Evolutionary conservation across 2,329 filamentous ascomycete genomes (phyloP), one percentile per base, ranked within the genome.

Genomic region (Penicillium sp.): DNA sequence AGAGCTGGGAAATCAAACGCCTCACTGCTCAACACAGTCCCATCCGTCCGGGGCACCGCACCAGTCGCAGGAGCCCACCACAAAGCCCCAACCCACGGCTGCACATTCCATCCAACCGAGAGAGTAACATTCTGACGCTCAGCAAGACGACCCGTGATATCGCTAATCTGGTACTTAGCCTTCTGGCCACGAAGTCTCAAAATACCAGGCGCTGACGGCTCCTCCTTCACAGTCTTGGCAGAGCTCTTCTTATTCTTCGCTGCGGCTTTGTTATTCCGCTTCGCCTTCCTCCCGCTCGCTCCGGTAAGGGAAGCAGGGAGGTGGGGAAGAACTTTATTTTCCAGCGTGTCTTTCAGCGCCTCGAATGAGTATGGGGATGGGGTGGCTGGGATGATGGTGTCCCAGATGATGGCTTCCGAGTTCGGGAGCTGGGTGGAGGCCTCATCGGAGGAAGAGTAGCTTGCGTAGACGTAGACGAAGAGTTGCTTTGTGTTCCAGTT

Each of bases 401-500:
- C 93, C 94, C 93, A 97, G 76, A 99, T 93, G 57, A 97, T 88
- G 63, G 90, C 89, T 75, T 91, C 83, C 2, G 70, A 68, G 52
- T 55, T 47, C 6, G 55, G 64, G 43, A 72, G 62, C 10, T 48
- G 49, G 8, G 58, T 44, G 21, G 55, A 44, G 5, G 57, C 26
- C 3, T 62, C 54, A 21, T 66, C 58, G 41, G 73, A 71, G 41
- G 75, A 74, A 30, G 78, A 76, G 69, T 87, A 88, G 49, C 80
- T 87, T 48, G 93, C 93, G 49, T 91, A 93, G 52, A 99, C 86
- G 78, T 96, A 99, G 72, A 97, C 86, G 76, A 97, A 99, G 66
- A 99, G 78, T 76, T 97, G 90, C 75, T 99, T 99, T 17, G 95
- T 99, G 81, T 99, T 99, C 94, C 93, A 99, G 68, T 90, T 96